Base-by-base conservation (phyloP, 148 eudicot genomes). In the Fagopyrum tataricum region DNA sequence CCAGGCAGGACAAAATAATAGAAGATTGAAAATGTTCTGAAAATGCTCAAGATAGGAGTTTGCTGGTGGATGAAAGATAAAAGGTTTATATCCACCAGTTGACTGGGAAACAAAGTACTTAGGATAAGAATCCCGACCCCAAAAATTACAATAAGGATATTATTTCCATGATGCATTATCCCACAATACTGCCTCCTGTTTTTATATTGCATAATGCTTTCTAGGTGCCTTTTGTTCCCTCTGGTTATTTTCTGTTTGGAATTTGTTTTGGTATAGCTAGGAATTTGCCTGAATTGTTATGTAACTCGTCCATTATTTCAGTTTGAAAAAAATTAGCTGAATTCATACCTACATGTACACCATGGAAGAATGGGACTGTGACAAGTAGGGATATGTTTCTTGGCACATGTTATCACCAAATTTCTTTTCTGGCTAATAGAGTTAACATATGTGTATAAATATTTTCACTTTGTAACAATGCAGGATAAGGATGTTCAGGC, bases 401-500 rank as follows among this genome's bases (percentile, higher is more conserved):
- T 46, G 49, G 12, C 13, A 13, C 49, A 0, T 8, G 49, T 46
- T 46, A 46, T 46, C 8, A 46, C 15, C 4, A 46, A 44, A 46
- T 21, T 18, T 13, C 62, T 26, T 11, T 31, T 4, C 43, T 62
- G 42, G 41, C 12, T 31, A 31, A 26, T 31, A 26, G 67, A 10
- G 20, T 64, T 39, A 46, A 6, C 41, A 31, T 13, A 14, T 64
- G 69, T 64, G 43, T 64, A 14, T 64, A 43, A 64, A 37, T 42
- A 37, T 37, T 37, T n/a, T 0, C 42, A 64, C 0, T 31, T 13
- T 64, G 69, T 64, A 1, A 64, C 43, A 15, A 14, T 64, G 52
- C 85, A 94, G 98, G 97, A 91, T 81, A 89, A 89, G 78, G 93
- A 94, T 81, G 93, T 91, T 66, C 88, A 91, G 72, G 72, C 84